Conservation (phyloP, 495 filamentous ascomycete species). For the Articulospora tetracladia region DNA sequence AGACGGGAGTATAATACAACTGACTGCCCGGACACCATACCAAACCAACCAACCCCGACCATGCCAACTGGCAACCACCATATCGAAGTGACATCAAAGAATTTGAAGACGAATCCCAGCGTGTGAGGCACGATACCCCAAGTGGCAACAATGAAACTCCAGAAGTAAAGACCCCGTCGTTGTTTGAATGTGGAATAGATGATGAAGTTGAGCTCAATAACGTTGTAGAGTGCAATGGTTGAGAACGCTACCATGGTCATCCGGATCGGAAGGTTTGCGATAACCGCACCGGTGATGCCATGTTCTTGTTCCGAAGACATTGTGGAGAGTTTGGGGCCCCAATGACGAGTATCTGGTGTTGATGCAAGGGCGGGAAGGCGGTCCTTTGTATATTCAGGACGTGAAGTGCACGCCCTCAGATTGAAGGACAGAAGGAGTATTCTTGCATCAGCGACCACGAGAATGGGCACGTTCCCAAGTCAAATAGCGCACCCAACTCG, state of each 20-base stretch:
- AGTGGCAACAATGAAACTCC: constrained; percentile 35
- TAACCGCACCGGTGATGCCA: constrained; percentile 15
- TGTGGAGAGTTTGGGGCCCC: not conserved
- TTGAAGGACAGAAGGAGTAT: too few relatives aligned
- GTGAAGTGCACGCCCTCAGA: too few relatives aligned
- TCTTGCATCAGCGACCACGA: too few relatives aligned
- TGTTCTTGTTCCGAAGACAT: constrained; percentile 4
- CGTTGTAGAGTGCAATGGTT: constrained; percentile 40
- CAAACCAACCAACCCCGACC: constrained; percentile 54
- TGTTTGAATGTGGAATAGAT: constrained; percentile 37
- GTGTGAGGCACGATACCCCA: constrained; percentile 55
- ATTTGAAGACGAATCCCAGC: constrained; percentile 60
- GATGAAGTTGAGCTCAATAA: constrained; percentile 37
- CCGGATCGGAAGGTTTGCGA: constrained; percentile 6
- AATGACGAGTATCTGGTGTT: not conserved
- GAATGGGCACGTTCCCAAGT: too few relatives aligned
- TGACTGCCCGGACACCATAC: constrained; percentile 64
- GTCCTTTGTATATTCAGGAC: not conserved
- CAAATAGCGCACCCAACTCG: too few relatives aligned
- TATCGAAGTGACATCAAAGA: constrained; percentile 44
- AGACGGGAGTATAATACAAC: constrained; percentile 68
- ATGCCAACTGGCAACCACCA: constrained; percentile 38
- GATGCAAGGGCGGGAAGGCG: not conserved
- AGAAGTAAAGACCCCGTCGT: constrained; percentile 40
- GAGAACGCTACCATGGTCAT: constrained; percentile 43